Percentiles rank a stretch among this genome's conserved stretches.
Conservation (phyloP, 768 basidiomycete species). For the Suillus paluster region DNA sequence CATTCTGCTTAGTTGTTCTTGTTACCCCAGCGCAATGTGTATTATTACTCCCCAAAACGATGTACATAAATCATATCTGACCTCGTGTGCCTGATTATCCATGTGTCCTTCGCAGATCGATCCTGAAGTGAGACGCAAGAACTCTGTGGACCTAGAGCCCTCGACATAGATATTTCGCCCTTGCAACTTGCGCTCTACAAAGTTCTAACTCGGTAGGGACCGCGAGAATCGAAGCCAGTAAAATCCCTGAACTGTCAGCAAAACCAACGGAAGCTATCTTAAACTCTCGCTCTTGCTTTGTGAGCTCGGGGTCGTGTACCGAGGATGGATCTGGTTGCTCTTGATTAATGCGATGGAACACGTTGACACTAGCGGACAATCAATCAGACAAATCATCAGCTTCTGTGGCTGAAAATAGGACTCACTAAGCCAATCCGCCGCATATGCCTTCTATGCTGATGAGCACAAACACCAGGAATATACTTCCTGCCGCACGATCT, state of each 20-base stretch:
- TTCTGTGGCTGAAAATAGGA: constrained; percentile 14
- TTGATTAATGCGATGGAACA: constrained; percentile 83
- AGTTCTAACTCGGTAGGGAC: constrained; percentile 65
- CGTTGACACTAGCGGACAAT: constrained; percentile 70
- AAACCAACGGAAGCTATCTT: constrained; percentile 91
- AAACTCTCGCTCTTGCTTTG: constrained; percentile 83
- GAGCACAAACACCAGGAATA: constrained; percentile 71
- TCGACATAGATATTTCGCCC: constrained; percentile 75
- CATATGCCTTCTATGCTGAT: constrained; percentile 91
- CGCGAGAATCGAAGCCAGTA: constrained; percentile 45
- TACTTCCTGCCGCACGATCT: constrained; percentile 48
- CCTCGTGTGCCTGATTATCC: constrained; percentile 12
- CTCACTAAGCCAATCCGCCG: constrained; percentile 91
- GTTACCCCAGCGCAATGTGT: constrained; percentile 1
- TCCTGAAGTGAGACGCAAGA: background rate
- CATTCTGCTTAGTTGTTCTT: background rate
- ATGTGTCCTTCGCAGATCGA: background rate
- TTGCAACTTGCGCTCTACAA: constrained; percentile 71
- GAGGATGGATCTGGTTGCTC: constrained; percentile 56
- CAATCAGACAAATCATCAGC: constrained; percentile 5
- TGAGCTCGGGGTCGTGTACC: constrained; percentile 56
- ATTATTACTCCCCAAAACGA: background rate
- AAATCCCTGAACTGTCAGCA: constrained; percentile 76
- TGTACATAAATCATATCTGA: constrained; percentile 4
- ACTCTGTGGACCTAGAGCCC: constrained; percentile 45